These are phyloP conservation scores for Daldinia concentrica DNA, from an alignment of 495 filamentous ascomycete species.

Conservation along the genomic window DNA sequence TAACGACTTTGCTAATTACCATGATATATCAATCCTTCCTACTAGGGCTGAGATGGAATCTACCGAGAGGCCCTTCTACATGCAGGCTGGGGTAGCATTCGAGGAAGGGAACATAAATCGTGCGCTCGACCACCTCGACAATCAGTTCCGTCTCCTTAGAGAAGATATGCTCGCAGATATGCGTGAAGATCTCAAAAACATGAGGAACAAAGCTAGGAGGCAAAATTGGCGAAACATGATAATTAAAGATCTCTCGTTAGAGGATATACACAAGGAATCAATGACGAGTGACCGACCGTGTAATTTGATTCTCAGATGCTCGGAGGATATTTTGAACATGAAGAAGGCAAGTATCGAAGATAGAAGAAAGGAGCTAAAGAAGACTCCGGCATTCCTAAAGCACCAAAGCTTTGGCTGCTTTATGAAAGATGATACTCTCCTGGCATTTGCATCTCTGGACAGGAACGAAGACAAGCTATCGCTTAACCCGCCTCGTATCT, in stretches of 20 bases:
- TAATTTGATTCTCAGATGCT: constrained; percentile 56
- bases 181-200: constrained; percentile 65
- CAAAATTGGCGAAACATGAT: constrained; percentile 39
- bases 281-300: constrained; percentile 47
- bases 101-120: constrained; percentile 52
- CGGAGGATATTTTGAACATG: constrained; percentile 58
- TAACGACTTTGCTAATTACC: constrained; percentile 74
- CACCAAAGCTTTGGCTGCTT: constrained; percentile 72
- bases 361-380: constrained; percentile 58
- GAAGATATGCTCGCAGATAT: constrained; percentile 79
- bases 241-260: constrained; percentile 40
- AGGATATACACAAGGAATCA: constrained; percentile 43
- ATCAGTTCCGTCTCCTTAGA: constrained; percentile 79
- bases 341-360: constrained; percentile 34
- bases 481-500: constrained; percentile 57
- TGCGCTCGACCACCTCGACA: constrained; percentile 68
- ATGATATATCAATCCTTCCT: constrained; percentile 70
- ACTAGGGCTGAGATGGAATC: constrained; percentile 74
- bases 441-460: constrained; percentile 70
- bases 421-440: constrained; percentile 57
- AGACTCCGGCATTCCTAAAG: constrained; percentile 61
- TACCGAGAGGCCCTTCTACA: constrained; percentile 67
- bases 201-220: constrained; percentile 53
- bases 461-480: constrained; percentile 64
- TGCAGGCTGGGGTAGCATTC: constrained; percentile 54